These are phyloP conservation scores for Blechomonas ayalai DNA, from an alignment of 208 protist species.

Conservation along the genomic window DNA sequence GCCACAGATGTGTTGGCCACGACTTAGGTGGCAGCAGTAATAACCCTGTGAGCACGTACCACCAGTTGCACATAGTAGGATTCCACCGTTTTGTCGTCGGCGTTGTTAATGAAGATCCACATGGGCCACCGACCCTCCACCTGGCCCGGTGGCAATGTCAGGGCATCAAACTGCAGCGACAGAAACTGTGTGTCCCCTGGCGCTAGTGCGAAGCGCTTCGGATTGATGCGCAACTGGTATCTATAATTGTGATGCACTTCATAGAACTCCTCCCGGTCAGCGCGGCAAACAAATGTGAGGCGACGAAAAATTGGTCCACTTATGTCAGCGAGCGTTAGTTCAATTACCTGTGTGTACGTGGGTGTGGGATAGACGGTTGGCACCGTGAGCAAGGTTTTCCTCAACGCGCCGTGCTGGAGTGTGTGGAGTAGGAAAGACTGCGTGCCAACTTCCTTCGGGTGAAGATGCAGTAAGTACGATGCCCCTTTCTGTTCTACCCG, in stretches of 20 bases:
- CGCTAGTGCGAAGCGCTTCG: slow-evolving; percentile 59
- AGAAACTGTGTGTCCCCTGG: slow-evolving; percentile 72
- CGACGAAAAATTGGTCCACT: slow-evolving; percentile 70
- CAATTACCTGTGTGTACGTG: slow-evolving; percentile 72
- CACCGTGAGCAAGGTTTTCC: slow-evolving; percentile 71
- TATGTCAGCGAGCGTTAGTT: slow-evolving; percentile 58
- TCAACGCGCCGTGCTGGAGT: slow-evolving; percentile 33
- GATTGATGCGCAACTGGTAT: slow-evolving; percentile 64
- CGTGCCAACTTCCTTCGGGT: slow-evolving; percentile 55
- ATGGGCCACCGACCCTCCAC: slow-evolving; percentile 83
- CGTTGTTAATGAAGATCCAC: slow-evolving; percentile 89
- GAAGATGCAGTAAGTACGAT: slow-evolving; percentile 67
- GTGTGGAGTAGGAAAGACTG: slow-evolving; percentile 67
- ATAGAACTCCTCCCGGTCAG: slow-evolving; percentile 59
- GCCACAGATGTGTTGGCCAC: no score
- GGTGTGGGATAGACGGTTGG: slow-evolving; percentile 70
- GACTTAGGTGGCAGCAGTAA: no score
- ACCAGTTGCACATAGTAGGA: slow-evolving; percentile 82
- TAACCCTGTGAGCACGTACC: slow-evolving; percentile 56
- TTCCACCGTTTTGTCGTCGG: slow-evolving; percentile 77
- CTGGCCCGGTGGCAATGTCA: slow-evolving; percentile 64
- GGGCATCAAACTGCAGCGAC: slow-evolving; percentile 61
- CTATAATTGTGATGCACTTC: slow-evolving; percentile 83
- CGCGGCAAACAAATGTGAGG: slow-evolving; percentile 66
- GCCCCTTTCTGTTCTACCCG: slow-evolving; percentile 25